Conservation (phyloP, 371 early-diverging fungal species). For the Mortierella sp. region DNA sequence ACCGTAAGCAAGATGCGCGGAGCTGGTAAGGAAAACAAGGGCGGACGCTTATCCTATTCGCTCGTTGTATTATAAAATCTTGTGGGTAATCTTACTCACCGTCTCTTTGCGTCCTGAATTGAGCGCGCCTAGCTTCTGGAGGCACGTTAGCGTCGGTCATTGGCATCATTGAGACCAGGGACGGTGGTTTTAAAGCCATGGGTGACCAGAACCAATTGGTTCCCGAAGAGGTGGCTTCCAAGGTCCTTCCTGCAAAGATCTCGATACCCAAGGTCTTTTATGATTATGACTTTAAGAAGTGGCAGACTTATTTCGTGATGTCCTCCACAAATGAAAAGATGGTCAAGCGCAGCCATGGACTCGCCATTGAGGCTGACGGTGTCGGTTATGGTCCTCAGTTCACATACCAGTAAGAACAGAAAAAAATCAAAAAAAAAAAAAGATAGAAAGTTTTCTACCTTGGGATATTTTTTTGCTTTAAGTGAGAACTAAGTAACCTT, state of each 20-base stretch:
- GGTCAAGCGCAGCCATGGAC: conserved; percentile 65
- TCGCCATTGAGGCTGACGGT: conserved; percentile 57
- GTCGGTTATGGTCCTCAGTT: conserved; percentile 67
- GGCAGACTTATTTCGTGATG: conserved; percentile 77
- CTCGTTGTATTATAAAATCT: neutral
- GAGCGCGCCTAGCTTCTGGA: conserved; percentile 58
- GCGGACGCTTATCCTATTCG: neutral
- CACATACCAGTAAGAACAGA: conserved; percentile 56
- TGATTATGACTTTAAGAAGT: conserved; percentile 59
- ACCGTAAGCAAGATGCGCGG: conserved; percentile 62
- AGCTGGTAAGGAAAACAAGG: conserved; percentile 41
- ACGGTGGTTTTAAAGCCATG: conserved; percentile 16
- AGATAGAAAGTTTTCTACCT: too few species aligned
- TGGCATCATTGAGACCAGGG: conserved; percentile 37
- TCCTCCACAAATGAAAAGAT: conserved; percentile 65
- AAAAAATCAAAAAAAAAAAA: too few species aligned
- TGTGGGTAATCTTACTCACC: too few species aligned
- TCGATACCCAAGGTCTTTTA: conserved; percentile 57
- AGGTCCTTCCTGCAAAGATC: conserved; percentile 50
- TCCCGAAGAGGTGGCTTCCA: conserved; percentile 53
- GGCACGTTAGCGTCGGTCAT: conserved; percentile 67
- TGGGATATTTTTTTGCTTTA: too few species aligned
- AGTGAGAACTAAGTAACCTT: too few species aligned
- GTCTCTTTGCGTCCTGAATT: too few species aligned
- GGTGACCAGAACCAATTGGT: conserved; percentile 59